These are phyloP conservation scores for Teratosphaeria destructans DNA, from an alignment of 2,329 filamentous ascomycete species.

Conservation along the genomic window DNA sequence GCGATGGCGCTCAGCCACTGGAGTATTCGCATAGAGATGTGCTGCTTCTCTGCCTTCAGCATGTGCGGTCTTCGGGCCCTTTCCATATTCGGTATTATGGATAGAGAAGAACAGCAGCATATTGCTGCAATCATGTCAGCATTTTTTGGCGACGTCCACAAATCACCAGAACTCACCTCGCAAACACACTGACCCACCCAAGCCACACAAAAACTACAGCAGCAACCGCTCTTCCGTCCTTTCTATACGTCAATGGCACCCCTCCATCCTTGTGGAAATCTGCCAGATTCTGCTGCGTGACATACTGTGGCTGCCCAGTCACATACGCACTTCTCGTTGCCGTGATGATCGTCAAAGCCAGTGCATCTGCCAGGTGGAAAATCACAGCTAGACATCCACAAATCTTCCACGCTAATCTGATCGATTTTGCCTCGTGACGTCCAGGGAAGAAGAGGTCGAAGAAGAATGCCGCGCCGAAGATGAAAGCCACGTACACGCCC, in stretches of 20 bases:
- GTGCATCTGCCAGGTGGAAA: conserved; percentile 37
- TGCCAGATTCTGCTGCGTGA: conserved; percentile 20
- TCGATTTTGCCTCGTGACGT: conserved; percentile 37
- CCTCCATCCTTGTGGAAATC: conserved; percentile 26
- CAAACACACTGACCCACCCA: conserved; percentile 39
- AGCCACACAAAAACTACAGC: conserved; percentile 45
- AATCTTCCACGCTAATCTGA: conserved; percentile 46
- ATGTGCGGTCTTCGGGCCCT: conserved; percentile 30
- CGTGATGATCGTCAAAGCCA: conserved; percentile 43
- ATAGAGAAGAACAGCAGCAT: conserved; percentile 30
- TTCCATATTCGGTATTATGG: conserved; percentile 26
- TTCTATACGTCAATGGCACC: conserved; percentile 35
- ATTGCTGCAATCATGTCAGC: conserved; percentile 20
- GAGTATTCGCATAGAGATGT: conserved; percentile 1
- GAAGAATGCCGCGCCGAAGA: conserved; percentile 51
- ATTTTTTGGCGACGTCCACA: neutral
- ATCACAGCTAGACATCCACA: conserved; percentile 40
- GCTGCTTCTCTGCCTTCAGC: conserved; percentile 13
- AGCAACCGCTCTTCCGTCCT: conserved; percentile 42
- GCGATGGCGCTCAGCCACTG: neutral
- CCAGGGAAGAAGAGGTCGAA: conserved; percentile 54
- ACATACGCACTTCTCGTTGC: conserved; percentile 38
- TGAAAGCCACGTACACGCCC: conserved; percentile 46
- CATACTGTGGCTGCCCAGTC: conserved; percentile 28
- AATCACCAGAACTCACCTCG: conserved; percentile 26